phyloP scores from a whole-genome alignment of 495 filamentous ascomycete genomes.

The Lophium mytilinum region DNA sequence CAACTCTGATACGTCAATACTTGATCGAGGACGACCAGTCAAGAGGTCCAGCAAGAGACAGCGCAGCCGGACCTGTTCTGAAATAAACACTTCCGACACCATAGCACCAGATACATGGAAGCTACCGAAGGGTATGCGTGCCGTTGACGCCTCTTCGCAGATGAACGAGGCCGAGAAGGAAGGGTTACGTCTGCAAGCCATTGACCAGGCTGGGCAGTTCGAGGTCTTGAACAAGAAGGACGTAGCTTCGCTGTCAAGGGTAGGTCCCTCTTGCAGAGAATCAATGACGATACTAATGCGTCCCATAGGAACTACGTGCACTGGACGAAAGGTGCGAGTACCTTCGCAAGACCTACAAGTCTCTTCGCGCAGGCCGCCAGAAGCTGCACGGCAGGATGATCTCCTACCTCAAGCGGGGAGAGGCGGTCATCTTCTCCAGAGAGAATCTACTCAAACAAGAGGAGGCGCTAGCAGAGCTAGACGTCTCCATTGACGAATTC shows the following conservation, averaged over 20 bases:
- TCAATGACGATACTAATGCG: neutral
- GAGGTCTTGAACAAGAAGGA: conserved; percentile 59
- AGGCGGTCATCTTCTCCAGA: conserved; percentile 54
- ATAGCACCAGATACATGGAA: conserved; percentile 27
- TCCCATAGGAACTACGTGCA: conserved; percentile 50
- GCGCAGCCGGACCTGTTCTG: conserved; percentile 23
- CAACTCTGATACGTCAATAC: conserved; percentile 51
- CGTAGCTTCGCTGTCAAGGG: conserved; percentile 56
- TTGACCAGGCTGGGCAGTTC: conserved; percentile 55
- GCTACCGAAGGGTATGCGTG: conserved; percentile 50
- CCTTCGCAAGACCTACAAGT: conserved; percentile 58
- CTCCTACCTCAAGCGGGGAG: conserved; percentile 55
- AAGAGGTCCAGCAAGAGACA: conserved; percentile 36
- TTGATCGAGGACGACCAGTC: conserved; percentile 51
- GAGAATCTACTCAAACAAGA: conserved; percentile 67
- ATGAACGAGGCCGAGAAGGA: conserved; percentile 46
- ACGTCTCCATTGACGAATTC: conserved; percentile 69
- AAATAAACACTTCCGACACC: conserved; percentile 26
- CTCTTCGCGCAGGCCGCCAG: conserved; percentile 57
- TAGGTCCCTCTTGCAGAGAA: conserved; percentile 27
- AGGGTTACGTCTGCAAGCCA: conserved; percentile 51
- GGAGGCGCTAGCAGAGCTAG: conserved; percentile 62
- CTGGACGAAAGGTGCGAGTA: conserved; percentile 68
- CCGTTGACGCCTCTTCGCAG: conserved; percentile 41
- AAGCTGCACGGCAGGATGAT: conserved; percentile 63